phyloP scores from a whole-genome alignment of 2,329 filamentous ascomycete genomes.

The Aspergillus transmontanensis region DNA sequence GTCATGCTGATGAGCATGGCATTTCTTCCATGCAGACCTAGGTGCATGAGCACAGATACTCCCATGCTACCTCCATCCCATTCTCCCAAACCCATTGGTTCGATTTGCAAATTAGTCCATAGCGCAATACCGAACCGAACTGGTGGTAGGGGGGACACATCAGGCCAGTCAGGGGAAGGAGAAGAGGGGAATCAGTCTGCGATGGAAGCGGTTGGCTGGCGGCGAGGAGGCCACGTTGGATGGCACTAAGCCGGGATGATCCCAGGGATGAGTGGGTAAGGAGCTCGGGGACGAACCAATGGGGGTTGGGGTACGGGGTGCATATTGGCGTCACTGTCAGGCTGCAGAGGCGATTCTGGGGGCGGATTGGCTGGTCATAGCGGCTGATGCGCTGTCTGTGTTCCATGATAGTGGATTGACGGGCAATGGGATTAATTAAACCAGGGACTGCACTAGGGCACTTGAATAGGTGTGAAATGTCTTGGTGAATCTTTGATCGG shows the following conservation, averaged over 20 bases:
- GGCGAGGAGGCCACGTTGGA: constrained; percentile 27
- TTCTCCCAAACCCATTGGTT: background rate
- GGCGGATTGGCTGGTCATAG: constrained; percentile 17
- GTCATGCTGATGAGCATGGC: background rate
- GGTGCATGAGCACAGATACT: background rate
- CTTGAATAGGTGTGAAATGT: background rate
- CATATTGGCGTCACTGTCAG: constrained; percentile 2
- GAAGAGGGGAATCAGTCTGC: constrained; percentile 14
- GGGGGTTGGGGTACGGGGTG: background rate
- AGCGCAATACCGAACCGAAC: background rate
- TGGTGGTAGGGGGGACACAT: background rate
- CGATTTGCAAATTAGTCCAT: background rate
- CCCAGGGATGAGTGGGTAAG: constrained; percentile 1
- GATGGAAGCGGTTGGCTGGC: constrained; percentile 21
- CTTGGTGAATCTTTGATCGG: background rate
- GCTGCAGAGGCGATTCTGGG: constrained; percentile 10
- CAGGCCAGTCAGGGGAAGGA: constrained; percentile 14
- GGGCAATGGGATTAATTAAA: background rate
- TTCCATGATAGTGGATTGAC: constrained; percentile 1
- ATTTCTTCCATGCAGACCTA: background rate
- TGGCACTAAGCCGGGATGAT: constrained; percentile 20
- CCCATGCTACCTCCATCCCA: background rate
- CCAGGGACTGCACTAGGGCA: background rate
- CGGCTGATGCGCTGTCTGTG: constrained; percentile 19
- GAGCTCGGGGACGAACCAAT: constrained; percentile 9